Conservation (phyloP, 768 basidiomycete species). For the Leccinum fibrillosum region DNA sequence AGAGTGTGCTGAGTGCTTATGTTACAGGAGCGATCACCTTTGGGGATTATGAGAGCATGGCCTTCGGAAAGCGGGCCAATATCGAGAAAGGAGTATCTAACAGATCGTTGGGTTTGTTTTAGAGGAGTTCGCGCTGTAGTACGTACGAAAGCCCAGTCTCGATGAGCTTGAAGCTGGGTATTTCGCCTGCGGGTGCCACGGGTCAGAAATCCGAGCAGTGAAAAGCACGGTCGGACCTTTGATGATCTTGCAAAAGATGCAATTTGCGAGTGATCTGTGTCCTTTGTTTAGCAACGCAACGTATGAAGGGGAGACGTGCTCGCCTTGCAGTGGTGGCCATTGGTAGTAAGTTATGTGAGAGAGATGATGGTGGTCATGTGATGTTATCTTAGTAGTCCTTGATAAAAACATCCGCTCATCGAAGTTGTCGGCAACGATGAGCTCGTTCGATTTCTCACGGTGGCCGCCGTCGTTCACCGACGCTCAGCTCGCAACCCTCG, state of each 20-base stretch:
- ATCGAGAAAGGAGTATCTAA: slow-evolving; percentile 86
- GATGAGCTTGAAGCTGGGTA: slow-evolving; percentile 82
- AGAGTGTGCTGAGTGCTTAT: not conserved
- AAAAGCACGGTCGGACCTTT: slow-evolving; percentile 51
- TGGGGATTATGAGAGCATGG: slow-evolving; percentile 90
- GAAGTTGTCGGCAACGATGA: slow-evolving; percentile 11
- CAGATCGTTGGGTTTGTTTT: too few species aligned
- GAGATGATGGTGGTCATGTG: not conserved
- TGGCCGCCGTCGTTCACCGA: slow-evolving; percentile 78
- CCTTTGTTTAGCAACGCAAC: not conserved
- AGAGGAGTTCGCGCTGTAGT: slow-evolving; percentile 11
- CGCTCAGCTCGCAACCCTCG: slow-evolving; percentile 55
- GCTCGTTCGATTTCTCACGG: slow-evolving; percentile 43
- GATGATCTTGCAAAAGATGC: slow-evolving; percentile 95
- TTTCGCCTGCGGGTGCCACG: slow-evolving; percentile 57
- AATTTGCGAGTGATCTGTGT: slow-evolving; percentile 53
- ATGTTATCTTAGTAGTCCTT: not conserved
- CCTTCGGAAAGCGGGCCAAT: slow-evolving; percentile 89
- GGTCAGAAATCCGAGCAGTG: not conserved
- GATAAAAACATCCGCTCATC: not conserved
- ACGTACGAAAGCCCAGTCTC: slow-evolving; percentile 71
- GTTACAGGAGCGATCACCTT: slow-evolving; percentile 50
- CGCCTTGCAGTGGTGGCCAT: slow-evolving; percentile 22
- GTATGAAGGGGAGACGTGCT: not conserved
- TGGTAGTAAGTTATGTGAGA: not conserved